Conservation (phyloP, 345 rosid species). For the Ceriops decandra region DNA sequence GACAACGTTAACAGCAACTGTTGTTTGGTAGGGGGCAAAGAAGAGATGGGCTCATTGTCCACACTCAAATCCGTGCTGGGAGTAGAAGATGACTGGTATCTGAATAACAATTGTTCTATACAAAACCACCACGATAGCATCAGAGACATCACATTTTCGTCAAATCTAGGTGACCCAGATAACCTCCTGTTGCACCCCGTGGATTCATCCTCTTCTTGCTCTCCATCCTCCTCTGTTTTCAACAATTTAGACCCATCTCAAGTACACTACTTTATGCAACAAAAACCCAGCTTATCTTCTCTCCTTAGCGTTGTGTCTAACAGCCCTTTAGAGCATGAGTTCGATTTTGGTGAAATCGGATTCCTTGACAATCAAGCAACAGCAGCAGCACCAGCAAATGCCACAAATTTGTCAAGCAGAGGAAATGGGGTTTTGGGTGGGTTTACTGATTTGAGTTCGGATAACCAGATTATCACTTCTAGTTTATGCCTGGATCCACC, state of each 20-base stretch:
- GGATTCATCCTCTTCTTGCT: constrained; percentile 57
- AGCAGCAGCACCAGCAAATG: constrained; percentile 15
- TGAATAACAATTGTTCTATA: constrained; percentile 14
- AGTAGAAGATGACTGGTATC: constrained; percentile 52
- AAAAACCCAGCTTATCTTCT: constrained; percentile 38
- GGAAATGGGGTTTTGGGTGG: constrained; percentile 31
- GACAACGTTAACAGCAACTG: constrained; percentile 9
- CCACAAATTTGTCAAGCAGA: constrained; percentile 27
- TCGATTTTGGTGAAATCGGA: constrained; percentile 53
- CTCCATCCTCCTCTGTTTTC: constrained; percentile 57
- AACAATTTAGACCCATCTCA: constrained; percentile 63
- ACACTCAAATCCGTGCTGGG: constrained; percentile 50
- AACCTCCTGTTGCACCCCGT: constrained; percentile 39
- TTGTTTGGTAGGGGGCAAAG: constrained; percentile 24
- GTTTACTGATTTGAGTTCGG: constrained; percentile 34
- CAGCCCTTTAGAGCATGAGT: constrained; percentile 42
- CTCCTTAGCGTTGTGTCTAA: constrained; percentile 41
- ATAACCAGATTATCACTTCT: constrained; percentile 31
- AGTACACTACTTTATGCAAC: constrained; percentile 42
- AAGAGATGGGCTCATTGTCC: constrained; percentile 42
- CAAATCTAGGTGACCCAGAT: constrained; percentile 44
- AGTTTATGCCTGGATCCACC: constrained; percentile 35
- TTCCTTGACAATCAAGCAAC: constrained; percentile 46
- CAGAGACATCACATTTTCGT: constrained; percentile 41
- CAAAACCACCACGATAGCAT: constrained; percentile 37